Percentiles rank a stretch among this genome's conserved stretches.
Conservation (phyloP, 768 basidiomycete genomes). For the Mrakia blollopis region DNA sequence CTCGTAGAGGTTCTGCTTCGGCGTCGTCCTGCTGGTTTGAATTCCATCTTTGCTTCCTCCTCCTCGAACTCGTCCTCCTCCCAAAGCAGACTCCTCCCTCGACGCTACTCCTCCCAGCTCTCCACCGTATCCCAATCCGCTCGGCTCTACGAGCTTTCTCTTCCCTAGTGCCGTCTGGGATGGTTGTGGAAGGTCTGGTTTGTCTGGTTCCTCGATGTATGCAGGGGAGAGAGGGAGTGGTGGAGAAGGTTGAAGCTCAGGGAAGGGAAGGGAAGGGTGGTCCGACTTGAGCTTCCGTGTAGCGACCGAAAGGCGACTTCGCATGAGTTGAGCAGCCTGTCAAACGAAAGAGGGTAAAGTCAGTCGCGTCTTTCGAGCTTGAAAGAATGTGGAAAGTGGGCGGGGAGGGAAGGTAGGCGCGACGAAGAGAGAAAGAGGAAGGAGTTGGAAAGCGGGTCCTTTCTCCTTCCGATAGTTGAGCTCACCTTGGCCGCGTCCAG, state of each 20-base stretch:
- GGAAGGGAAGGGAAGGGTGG: background rate
- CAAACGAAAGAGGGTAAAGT: background rate
- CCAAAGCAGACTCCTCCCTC: constrained; percentile 4
- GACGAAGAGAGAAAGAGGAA: background rate
- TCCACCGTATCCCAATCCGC: background rate
- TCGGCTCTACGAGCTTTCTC: background rate
- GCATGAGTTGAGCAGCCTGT: constrained; percentile 14
- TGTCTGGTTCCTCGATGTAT: background rate
- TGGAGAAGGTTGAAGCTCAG: background rate
- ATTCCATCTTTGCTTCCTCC: too few relatives aligned
- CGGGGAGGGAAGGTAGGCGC: background rate
- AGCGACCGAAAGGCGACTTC: constrained; percentile 1
- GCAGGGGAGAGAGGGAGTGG: background rate
- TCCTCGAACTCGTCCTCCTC: background rate
- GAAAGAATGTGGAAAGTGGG: background rate
- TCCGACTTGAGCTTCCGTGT: constrained; percentile 1
- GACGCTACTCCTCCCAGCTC: background rate
- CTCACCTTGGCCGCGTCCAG: background rate
- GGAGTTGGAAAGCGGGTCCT: background rate
- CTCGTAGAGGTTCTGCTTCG: constrained; percentile 21
- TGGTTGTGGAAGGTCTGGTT: background rate
- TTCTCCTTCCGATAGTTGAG: background rate
- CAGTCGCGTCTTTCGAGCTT: background rate
- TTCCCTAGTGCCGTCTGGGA: background rate
- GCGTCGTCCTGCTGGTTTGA: background rate